These are phyloP conservation scores for Penicillium manginii DNA, from an alignment of 495 filamentous ascomycete species.

Conservation along the genomic window DNA sequence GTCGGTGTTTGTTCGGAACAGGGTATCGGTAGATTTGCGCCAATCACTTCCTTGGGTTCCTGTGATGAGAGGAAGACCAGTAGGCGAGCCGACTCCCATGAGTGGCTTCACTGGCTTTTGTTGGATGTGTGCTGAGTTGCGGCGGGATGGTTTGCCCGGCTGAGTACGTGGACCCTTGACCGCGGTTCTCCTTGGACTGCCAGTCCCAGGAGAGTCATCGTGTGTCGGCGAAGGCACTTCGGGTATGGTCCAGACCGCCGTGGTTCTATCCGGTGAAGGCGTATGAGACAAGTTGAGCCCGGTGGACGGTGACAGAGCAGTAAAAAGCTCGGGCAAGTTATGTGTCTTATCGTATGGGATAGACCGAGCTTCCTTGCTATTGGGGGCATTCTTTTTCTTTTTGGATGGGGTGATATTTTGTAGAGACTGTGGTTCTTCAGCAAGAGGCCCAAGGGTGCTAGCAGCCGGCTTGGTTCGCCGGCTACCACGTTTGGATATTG, in stretches of 20 bases:
- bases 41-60: slow-evolving; percentile 34
- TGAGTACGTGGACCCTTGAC: slow-evolving; percentile 47
- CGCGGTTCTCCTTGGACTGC: slow-evolving; percentile 41
- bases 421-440: slow-evolving; percentile 24
- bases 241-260: slow-evolving; percentile 34
- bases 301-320: slow-evolving; percentile 25
- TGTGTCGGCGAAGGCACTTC: slow-evolving; percentile 28
- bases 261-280: slow-evolving; percentile 38
- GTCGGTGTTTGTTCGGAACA: slow-evolving; percentile 23
- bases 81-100: slow-evolving; percentile 15
- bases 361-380: slow-evolving; percentile 11
- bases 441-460: slow-evolving; percentile 27
- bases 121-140: slow-evolving; percentile 23
- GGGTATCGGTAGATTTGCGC: slow-evolving; percentile 27
- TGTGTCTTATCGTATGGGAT: slow-evolving; percentile 8
- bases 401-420: slow-evolving; percentile 26
- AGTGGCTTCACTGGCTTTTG: slow-evolving; percentile 22
- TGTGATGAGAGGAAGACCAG: slow-evolving; percentile 23
- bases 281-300: slow-evolving; percentile 34
- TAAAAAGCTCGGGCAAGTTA: slow-evolving; percentile 33
- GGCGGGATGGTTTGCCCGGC: slow-evolving; percentile 28
- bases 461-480: slow-evolving; percentile 27
- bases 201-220: slow-evolving; percentile 28
- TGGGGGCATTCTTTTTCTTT: slow-evolving; percentile 29
- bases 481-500: slow-evolving; percentile 29